Conservation (phyloP, 2,329 filamentous ascomycete species). For the Alternaria sp. region DNA sequence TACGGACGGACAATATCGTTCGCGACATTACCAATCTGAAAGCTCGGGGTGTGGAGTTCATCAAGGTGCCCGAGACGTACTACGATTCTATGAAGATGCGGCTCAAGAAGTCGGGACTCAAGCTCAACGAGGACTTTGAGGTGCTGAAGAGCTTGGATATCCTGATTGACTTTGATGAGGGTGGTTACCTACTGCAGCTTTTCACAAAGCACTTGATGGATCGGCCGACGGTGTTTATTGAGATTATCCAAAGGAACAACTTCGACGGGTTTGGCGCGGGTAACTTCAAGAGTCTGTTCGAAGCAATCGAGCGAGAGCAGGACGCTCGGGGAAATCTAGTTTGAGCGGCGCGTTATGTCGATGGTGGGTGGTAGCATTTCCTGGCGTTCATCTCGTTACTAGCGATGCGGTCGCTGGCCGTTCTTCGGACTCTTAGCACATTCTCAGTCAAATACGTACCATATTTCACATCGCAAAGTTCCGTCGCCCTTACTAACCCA, state of each 20-base stretch:
- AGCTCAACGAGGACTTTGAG: constrained; percentile 79
- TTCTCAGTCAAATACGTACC: background rate
- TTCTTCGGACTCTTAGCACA: background rate
- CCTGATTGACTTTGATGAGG: constrained; percentile 93
- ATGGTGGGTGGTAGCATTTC: constrained; percentile 4
- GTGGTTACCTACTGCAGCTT: constrained; percentile 76
- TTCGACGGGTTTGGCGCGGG: constrained; percentile 94
- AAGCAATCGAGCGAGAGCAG: constrained; percentile 95
- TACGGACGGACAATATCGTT: constrained; percentile 83
- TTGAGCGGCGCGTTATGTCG: constrained; percentile 6
- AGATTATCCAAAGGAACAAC: constrained; percentile 91
- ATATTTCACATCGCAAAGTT: background rate
- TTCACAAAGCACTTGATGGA: constrained; percentile 82
- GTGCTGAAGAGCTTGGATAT: constrained; percentile 80
- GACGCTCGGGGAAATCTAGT: constrained; percentile 79
- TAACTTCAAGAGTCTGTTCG: constrained; percentile 94
- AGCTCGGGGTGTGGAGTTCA: constrained; percentile 91
- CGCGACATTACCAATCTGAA: constrained; percentile 76
- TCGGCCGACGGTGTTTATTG: constrained; percentile 91
- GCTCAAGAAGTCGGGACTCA: constrained; percentile 66
- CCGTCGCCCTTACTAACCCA: background rate
- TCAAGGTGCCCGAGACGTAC: constrained; percentile 85
- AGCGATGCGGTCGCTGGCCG: background rate
- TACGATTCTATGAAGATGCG: constrained; percentile 78
- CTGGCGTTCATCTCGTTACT: constrained; percentile 3